phyloP scores from a whole-genome alignment of 2,329 filamentous ascomycete species.

The Nothopassalora personata region DNA sequence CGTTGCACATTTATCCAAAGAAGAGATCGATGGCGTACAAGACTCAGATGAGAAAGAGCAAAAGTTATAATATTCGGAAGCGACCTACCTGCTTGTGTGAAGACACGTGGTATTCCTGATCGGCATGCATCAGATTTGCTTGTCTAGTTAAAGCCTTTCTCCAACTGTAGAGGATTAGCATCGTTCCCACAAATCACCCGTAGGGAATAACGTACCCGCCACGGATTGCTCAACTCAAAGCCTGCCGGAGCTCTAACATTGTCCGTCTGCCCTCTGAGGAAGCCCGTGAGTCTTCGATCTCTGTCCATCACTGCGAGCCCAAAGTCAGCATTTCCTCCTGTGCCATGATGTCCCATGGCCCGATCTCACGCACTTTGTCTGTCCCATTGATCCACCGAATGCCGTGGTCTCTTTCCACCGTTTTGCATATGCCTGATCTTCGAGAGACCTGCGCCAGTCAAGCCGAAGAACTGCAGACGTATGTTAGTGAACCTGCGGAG shows the following conservation, averaged over 20 bases:
- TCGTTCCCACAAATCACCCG: neutral
- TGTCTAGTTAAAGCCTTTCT: neutral
- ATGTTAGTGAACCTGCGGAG: constrained; percentile 8
- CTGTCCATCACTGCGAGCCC: constrained; percentile 59
- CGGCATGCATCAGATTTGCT: neutral
- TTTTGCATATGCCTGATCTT: constrained; percentile 57
- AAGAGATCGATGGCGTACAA: no score
- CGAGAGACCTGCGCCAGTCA: constrained; percentile 54
- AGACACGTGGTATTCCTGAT: neutral
- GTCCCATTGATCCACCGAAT: constrained; percentile 60
- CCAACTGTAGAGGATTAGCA: neutral
- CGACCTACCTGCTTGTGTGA: neutral
- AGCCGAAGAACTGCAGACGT: constrained; percentile 52
- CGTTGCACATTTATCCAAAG: no score
- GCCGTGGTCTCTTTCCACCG: constrained; percentile 56
- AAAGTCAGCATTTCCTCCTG: constrained; percentile 4
- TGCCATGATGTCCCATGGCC: neutral
- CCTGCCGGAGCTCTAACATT: constrained; percentile 53
- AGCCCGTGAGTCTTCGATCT: constrained; percentile 58
- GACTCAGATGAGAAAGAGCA: no score
- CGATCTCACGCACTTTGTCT: constrained; percentile 44
- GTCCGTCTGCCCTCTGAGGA: constrained; percentile 57
- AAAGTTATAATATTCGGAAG: no score
- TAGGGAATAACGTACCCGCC: constrained; percentile 51
- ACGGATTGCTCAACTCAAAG: constrained; percentile 63